These are phyloP conservation scores for Fusarium hostae DNA, from an alignment of 2,329 filamentous ascomycete genomes.

Conservation along the genomic window DNA sequence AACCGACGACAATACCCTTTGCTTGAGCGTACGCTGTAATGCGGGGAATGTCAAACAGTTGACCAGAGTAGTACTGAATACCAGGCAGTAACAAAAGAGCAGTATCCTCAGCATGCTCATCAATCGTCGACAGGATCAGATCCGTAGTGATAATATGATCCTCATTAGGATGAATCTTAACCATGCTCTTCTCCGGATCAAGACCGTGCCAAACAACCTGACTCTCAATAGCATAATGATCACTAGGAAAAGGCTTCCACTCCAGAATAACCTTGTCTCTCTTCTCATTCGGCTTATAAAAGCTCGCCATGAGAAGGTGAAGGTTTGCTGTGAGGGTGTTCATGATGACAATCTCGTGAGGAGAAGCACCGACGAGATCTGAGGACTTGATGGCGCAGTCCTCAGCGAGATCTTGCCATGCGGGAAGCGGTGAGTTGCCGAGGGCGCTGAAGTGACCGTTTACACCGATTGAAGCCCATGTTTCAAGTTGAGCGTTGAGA, in stretches of 20 bases:
- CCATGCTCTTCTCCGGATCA: conserved; percentile 73
- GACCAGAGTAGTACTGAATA: conserved; percentile 92
- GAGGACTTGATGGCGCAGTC: conserved; percentile 76
- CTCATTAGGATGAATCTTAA: conserved; percentile 75
- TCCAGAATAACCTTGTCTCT: conserved; percentile 87
- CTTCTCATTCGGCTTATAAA: conserved; percentile 75
- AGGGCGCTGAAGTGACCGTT: conserved; percentile 82
- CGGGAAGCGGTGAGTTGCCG: conserved; percentile 72
- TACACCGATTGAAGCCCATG: conserved; percentile 87
- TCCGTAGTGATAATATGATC: conserved; percentile 74
- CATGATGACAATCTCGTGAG: conserved; percentile 86
- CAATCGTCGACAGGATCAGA: conserved; percentile 77
- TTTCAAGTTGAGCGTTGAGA: conserved; percentile 78
- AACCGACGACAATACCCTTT: conserved; percentile 79
- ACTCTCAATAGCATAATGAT: conserved; percentile 86
- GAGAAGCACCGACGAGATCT: conserved; percentile 77
- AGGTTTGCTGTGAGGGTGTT: conserved; percentile 85
- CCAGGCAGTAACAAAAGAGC: conserved; percentile 85
- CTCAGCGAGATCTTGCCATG: conserved; percentile 84
- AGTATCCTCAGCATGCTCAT: conserved; percentile 76
- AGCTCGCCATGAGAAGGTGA: conserved; percentile 84
- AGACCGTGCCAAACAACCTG: conserved; percentile 79
- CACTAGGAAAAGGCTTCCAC: conserved; percentile 89
- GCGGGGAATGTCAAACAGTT: conserved; percentile 82
- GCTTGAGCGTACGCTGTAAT: conserved; percentile 83